phyloP scores from a whole-genome alignment of 2,329 filamentous ascomycete genomes.

The Lachnellula subtilissima region DNA sequence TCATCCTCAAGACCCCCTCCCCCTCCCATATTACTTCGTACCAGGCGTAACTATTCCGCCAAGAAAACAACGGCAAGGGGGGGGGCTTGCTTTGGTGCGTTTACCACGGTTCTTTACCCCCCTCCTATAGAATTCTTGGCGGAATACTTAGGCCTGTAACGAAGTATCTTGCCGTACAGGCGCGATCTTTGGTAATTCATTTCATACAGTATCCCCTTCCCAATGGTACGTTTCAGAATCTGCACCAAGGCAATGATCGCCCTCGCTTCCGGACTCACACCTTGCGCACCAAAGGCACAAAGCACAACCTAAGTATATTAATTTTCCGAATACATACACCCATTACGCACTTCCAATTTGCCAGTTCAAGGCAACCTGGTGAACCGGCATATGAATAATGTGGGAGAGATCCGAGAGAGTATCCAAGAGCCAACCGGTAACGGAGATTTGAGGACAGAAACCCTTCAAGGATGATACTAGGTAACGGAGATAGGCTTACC shows the following conservation, averaged over 20 bases:
- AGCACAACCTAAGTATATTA: not conserved
- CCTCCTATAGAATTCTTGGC: too few relatives aligned
- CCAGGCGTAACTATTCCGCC: too few relatives aligned
- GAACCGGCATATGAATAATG: not conserved
- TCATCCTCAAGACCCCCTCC: not conserved
- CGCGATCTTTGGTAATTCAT: not conserved
- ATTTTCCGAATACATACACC: not conserved
- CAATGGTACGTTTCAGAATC: constrained; percentile 12
- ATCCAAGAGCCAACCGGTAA: not conserved
- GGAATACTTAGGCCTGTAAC: too few relatives aligned
- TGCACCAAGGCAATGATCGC: constrained; percentile 8
- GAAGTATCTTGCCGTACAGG: constrained; percentile 5
- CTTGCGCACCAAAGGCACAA: constrained; percentile 3
- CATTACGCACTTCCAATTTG: not conserved
- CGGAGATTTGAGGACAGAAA: not conserved
- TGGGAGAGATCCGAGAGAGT: not conserved
- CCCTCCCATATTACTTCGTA: too few relatives aligned
- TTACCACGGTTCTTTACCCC: too few relatives aligned
- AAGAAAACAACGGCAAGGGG: too few relatives aligned
- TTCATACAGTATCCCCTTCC: constrained; percentile 1
- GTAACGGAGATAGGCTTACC: not conserved
- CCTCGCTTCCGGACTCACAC: constrained; percentile 3
- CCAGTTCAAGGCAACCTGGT: not conserved
- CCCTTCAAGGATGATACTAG: not conserved
- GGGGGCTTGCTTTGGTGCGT: too few relatives aligned